These are phyloP conservation scores for Pleurotus tuoliensis DNA, from an alignment of 768 basidiomycete species.

Conservation along the genomic window DNA sequence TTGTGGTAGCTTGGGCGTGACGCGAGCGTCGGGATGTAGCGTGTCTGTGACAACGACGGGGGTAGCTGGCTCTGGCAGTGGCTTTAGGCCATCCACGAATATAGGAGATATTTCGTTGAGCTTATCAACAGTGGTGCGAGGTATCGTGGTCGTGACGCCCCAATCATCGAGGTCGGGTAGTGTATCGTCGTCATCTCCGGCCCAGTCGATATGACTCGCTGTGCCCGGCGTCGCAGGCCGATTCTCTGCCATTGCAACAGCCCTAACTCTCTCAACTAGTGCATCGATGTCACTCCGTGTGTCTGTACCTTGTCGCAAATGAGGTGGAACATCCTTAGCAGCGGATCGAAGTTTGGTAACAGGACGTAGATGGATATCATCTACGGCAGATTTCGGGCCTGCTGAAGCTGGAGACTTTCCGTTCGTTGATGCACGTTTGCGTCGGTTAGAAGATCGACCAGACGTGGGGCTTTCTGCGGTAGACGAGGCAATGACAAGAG, in stretches of 20 bases:
- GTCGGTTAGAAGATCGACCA: conserved; percentile 38
- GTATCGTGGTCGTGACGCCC: conserved; percentile 55
- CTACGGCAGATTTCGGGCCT: conserved; percentile 27
- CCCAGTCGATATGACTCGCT: conserved; percentile 80
- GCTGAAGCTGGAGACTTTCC: conserved; percentile 22
- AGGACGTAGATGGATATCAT: conserved; percentile 31
- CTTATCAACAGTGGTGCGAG: conserved; percentile 12
- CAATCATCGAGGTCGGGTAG: conserved; percentile 85
- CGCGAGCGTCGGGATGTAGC: too few species aligned
- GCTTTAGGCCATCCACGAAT: conserved; percentile 56
- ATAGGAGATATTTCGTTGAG: conserved; percentile 56
- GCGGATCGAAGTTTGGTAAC: conserved; percentile 20
- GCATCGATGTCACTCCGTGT: conserved; percentile 66
- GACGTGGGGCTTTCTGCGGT: conserved; percentile 26
- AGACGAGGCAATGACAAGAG: conserved; percentile 12
- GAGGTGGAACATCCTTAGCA: conserved; percentile 59
- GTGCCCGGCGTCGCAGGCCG: conserved; percentile 62
- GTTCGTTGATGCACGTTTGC: conserved; percentile 44
- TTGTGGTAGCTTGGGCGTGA: background rate
- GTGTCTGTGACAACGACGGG: background rate
- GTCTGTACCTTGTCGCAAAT: conserved; percentile 39
- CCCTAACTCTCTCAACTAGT: conserved; percentile 73
- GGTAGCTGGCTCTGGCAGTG: conserved; percentile 46
- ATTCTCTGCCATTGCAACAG: conserved; percentile 66
- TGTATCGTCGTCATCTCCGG: conserved; percentile 80